A percentile compares a stretch with the other conserved stretches of the same genome.
Evolutionary conservation across 768 basidiomycete species (phyloP).

Genomic region (Tricholoma hemisulphureum): DNA sequence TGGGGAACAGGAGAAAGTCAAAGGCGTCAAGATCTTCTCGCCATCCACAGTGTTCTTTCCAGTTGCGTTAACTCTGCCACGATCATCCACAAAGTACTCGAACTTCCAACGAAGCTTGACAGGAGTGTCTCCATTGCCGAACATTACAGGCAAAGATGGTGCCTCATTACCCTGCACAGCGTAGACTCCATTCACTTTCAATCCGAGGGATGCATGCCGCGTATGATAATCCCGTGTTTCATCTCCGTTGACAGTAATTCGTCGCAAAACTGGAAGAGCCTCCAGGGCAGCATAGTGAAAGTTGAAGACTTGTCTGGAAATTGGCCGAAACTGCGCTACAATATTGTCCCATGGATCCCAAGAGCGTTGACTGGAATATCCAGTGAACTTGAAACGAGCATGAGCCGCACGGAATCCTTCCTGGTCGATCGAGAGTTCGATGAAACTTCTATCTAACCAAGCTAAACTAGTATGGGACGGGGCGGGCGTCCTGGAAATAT

Average conservation of each 20-base stretch:
- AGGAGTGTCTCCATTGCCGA: constrained; percentile 19
- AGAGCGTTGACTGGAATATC: constrained; percentile 38
- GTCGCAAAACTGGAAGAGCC: constrained; percentile 63
- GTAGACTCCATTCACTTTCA: constrained; percentile 76
- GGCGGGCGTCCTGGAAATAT: not conserved
- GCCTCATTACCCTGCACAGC: constrained; percentile 67
- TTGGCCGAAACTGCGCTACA: constrained; percentile 66
- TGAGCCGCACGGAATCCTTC: constrained; percentile 72
- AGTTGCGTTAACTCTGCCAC: constrained; percentile 41
- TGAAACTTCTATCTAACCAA: constrained; percentile 52
- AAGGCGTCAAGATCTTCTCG: constrained; percentile 71
- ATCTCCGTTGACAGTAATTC: constrained; percentile 64
- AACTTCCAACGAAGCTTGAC: constrained; percentile 69
- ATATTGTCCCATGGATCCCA: constrained; percentile 30
- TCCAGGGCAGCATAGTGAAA: constrained; percentile 77
- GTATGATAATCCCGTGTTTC: constrained; percentile 74
- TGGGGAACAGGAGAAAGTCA: constrained; percentile 76
- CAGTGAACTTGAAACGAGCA: constrained; percentile 58
- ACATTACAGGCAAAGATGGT: constrained; percentile 23
- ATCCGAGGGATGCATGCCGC: constrained; percentile 65
- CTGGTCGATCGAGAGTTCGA: constrained; percentile 79
- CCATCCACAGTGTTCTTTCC: constrained; percentile 52
- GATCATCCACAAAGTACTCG: constrained; percentile 73
- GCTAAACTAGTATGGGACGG: constrained; percentile 24
- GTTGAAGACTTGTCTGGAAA: constrained; percentile 52